These are phyloP conservation scores for Geotrichum klebahnii DNA, from an alignment of 1,139 yeast species.

Conservation along the genomic window DNA sequence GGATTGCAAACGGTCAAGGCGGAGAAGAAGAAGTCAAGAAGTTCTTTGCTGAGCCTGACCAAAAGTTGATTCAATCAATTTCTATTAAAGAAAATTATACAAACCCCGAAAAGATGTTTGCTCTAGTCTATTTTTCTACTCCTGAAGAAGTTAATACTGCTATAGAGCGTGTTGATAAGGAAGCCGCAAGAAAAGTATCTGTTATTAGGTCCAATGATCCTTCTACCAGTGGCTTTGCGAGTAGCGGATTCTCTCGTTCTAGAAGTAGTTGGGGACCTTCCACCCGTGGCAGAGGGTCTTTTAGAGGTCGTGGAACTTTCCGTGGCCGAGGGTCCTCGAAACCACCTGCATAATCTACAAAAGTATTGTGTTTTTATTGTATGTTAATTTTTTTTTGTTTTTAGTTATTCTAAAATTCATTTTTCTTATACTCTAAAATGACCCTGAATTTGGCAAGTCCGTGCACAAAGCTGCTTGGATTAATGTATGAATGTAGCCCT, in stretches of 20 bases:
- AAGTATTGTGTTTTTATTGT: conserved; percentile 9
- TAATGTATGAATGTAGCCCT: not conserved
- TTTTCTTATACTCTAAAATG: not conserved
- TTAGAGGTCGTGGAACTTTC: conserved; percentile 10
- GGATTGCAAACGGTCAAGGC: conserved; percentile 41
- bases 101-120: conserved; percentile 36
- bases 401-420: not conserved
- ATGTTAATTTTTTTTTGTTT: conserved; percentile 1
- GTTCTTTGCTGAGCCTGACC: conserved; percentile 38
- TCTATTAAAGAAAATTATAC: conserved; percentile 32
- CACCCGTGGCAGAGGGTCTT: conserved; percentile 13
- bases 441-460: not conserved
- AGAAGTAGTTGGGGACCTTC: conserved; percentile 9
- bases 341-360: conserved; percentile 9
- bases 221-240: conserved; percentile 4
- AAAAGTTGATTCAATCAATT: conserved; percentile 34
- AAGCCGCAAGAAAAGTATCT: conserved; percentile 23
- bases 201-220: conserved; percentile 15
- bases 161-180: conserved; percentile 37
- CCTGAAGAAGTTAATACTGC: conserved; percentile 39
- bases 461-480: too few species aligned
- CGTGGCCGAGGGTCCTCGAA: conserved; percentile 8
- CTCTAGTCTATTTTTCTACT: conserved; percentile 40
- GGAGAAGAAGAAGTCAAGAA: conserved; percentile 36
- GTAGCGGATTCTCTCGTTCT: conserved; percentile 5